phyloP scores from a whole-genome alignment of 768 basidiomycete genomes.

The Boletus vermiculosoides region DNA sequence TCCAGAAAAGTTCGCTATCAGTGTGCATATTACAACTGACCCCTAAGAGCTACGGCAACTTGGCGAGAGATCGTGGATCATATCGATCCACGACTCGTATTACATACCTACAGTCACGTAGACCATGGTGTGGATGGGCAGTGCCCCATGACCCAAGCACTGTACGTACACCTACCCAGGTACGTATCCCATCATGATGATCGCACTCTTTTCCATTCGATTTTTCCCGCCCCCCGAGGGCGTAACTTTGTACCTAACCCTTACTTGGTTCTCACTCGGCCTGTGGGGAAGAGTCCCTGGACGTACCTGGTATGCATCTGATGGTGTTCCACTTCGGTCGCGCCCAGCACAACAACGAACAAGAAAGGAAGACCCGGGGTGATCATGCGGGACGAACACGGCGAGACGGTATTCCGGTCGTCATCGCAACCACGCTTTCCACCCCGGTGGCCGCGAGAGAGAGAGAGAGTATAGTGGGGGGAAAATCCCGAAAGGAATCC shows the following conservation, averaged over 20 bases:
- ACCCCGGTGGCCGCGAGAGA: slow-evolving; percentile 10
- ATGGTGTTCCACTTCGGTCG: neutral
- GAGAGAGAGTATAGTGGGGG: neutral
- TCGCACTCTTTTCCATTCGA: slow-evolving; percentile 5
- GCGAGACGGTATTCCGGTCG: slow-evolving; percentile 27
- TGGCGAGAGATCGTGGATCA: slow-evolving; percentile 11
- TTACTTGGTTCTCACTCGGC: slow-evolving; percentile 7
- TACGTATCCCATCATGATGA: slow-evolving; percentile 8
- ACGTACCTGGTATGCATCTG: slow-evolving; percentile 4
- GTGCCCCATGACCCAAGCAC: slow-evolving; percentile 1
- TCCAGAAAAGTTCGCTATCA: neutral
- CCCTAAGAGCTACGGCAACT: slow-evolving; percentile 6
- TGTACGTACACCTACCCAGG: slow-evolving; percentile 11
- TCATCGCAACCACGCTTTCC: slow-evolving; percentile 24
- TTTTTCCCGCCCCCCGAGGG: slow-evolving; percentile 1
- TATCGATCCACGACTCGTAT: slow-evolving; percentile 9
- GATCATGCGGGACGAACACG: slow-evolving; percentile 35
- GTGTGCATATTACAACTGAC: neutral
- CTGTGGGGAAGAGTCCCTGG: slow-evolving; percentile 1
- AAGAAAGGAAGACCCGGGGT: slow-evolving; percentile 19
- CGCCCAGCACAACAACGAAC: neutral
- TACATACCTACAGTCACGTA: slow-evolving; percentile 8
- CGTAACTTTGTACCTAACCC: slow-evolving; percentile 22
- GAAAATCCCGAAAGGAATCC: neutral
- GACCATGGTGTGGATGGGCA: neutral